Evolutionary conservation across 495 filamentous ascomycete genomes (phyloP), one percentile per base, ranked within the genome.

Genomic region (Alectoria sarmentosa): DNA sequence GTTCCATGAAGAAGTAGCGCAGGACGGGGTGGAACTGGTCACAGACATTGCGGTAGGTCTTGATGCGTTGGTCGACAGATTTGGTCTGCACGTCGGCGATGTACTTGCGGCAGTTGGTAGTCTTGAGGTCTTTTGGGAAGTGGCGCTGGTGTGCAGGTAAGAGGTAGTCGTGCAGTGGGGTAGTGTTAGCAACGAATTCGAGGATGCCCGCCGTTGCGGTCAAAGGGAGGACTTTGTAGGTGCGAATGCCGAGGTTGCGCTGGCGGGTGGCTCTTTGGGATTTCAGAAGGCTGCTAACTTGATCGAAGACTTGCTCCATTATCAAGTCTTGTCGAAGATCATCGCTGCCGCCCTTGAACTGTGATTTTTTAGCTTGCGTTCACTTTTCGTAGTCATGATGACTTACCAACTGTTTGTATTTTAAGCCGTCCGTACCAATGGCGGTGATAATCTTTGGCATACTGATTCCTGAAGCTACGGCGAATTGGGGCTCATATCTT

Each of bases 301-400:
- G 90, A 58, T 90, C 90, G 76, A 98, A 99, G 38, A 99, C 94
- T 76, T 99, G 94, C 73, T 98, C 95, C 95, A 99, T 99, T 77
- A 99, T 99, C 23, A 94, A 91, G 71, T 99, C 94, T 77, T 99
- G 94, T n/a, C 94, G 88, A 17, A 99, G 82, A 70, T 98, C 94
- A 73, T 98, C 92, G 67, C 90, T 92, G 36, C 92, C 91, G 69
- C 90, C 89, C 77, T 99, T 99, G 72, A 94, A 87, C 49, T 54
- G n/a, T 15, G 49, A 19, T 32, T 14, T 32, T 13, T 54, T 28
- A 54, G 49, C 28, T 32, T 32, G 28, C 28, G 19, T 54, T 1
- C 26, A 32, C 6, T 54, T 14, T 54, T 21, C 8, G 4, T 11
- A 17, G 28, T 54, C 14, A 19, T 19, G 3, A 5, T 7, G 28